phyloP scores from a whole-genome alignment of 805 yeast genomes.

The Lachancea sp. region DNA sequence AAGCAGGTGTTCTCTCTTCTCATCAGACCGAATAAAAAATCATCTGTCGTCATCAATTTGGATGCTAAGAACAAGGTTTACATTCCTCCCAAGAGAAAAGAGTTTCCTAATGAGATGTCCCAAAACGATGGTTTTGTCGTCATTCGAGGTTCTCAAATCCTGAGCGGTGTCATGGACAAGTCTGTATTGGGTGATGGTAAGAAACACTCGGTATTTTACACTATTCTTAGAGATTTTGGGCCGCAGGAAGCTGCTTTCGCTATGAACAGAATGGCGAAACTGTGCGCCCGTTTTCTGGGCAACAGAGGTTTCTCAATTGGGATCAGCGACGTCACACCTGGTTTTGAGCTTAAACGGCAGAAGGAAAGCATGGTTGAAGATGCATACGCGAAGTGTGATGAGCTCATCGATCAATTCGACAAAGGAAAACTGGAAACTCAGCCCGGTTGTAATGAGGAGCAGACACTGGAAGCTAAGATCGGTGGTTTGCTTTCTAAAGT shows the following conservation, averaged over 20 bases:
- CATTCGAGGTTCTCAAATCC: slow-evolving; percentile 80
- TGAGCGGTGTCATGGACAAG: slow-evolving; percentile 96
- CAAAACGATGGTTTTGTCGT: slow-evolving; percentile 94
- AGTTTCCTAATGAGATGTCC: slow-evolving; percentile 87
- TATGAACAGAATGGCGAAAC: slow-evolving; percentile 98
- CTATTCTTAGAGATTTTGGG: slow-evolving; percentile 94
- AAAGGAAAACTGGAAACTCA: slow-evolving; percentile 92
- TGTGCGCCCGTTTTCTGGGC: slow-evolving; percentile 92
- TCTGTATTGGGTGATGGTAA: slow-evolving; percentile 96
- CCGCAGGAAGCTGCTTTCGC: slow-evolving; percentile 91
- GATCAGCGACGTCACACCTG: slow-evolving; percentile 95
- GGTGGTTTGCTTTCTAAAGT: slow-evolving; percentile 95
- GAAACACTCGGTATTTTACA: slow-evolving; percentile 91
- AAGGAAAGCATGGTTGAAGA: slow-evolving; percentile 86
- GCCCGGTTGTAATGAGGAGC: slow-evolving; percentile 98
- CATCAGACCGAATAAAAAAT: slow-evolving; percentile 70
- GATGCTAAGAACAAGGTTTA: slow-evolving; percentile 94
- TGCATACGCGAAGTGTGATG: slow-evolving; percentile 89
- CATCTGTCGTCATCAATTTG: slow-evolving; percentile 79
- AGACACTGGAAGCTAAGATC: slow-evolving; percentile 94
- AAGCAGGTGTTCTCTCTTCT: slow-evolving; percentile 87
- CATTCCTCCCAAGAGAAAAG: slow-evolving; percentile 59
- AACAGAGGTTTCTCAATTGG: slow-evolving; percentile 97
- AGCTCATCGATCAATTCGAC: slow-evolving; percentile 68
- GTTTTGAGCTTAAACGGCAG: slow-evolving; percentile 59